Percentiles rank a stretch among this genome's conserved stretches.
These are phyloP conservation scores for Chaetomium tenue DNA, from an alignment of 495 filamentous ascomycete genomes.

Conservation along the genomic window DNA sequence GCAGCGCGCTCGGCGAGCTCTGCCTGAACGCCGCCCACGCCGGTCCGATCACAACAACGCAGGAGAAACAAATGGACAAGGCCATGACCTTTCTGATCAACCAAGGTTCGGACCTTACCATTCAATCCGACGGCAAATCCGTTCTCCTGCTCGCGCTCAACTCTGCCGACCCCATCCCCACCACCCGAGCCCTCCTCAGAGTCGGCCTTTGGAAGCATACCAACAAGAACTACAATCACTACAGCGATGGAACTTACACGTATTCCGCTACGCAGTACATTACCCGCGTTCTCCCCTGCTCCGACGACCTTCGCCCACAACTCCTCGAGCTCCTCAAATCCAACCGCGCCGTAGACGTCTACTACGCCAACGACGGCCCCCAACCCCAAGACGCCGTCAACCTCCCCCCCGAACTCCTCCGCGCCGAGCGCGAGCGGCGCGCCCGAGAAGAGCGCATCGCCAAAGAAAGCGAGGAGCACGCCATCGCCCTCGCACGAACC, in stretches of 20 bases:
- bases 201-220: conserved; percentile 48
- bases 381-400: conserved; percentile 48
- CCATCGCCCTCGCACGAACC: conserved; percentile 37
- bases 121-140: conserved; percentile 47
- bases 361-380: conserved; percentile 47
- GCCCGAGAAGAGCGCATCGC: conserved; percentile 39
- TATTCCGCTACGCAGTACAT: conserved; percentile 51
- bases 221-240: conserved; percentile 47
- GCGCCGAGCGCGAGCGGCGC: conserved; percentile 46
- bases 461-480: conserved; percentile 41
- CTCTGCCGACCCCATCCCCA: conserved; percentile 44
- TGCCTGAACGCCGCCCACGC: conserved; percentile 46
- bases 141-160: conserved; percentile 47
- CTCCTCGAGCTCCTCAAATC: conserved; percentile 43
- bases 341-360: conserved; percentile 47
- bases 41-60: conserved; percentile 36
- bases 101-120: conserved; percentile 41
- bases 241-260: conserved; percentile 41
- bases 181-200: conserved; percentile 45
- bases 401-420: conserved; percentile 44
- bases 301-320: conserved; percentile 32
- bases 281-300: conserved; percentile 35
- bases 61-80: conserved; percentile 50
- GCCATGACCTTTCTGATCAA: conserved; percentile 45
- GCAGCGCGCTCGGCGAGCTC: conserved; percentile 50